phyloP scores from a whole-genome alignment of 371 early-diverging fungal species.

The Mortierella sp. region DNA sequence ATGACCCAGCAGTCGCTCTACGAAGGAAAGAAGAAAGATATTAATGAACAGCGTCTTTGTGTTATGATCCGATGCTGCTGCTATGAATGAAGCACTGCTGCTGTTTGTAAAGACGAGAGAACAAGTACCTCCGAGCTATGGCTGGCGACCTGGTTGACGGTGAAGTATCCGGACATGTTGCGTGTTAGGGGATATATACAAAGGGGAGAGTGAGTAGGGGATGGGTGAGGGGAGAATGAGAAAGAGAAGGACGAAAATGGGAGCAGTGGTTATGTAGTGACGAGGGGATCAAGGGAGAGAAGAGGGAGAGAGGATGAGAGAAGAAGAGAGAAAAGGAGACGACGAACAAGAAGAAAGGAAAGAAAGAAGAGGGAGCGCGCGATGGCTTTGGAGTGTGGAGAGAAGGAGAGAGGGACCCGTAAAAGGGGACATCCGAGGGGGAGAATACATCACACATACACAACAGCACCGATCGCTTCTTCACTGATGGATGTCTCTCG shows the following conservation, averaged over 20 bases:
- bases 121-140: conserved; percentile 44
- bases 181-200: background rate
- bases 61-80: no score
- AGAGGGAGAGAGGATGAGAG: background rate
- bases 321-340: background rate
- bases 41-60: background rate
- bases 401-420: background rate
- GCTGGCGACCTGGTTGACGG: conserved; percentile 32
- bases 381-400: no score
- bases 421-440: background rate
- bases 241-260: background rate
- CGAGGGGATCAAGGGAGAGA: background rate
- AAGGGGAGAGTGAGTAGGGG: background rate
- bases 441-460: no score
- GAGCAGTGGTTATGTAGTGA: background rate
- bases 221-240: background rate
- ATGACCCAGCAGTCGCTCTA: conserved; percentile 93
- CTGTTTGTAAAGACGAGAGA: background rate
- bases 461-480: background rate
- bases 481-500: background rate
- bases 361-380: background rate
- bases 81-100: background rate
- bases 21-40: background rate
- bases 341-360: background rate
- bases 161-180: conserved; percentile 32